Evolutionary conservation across 179 eudicot genomes (phyloP), one percentile per base, ranked within the genome.

Genomic region (Camellia oleifera): DNA sequence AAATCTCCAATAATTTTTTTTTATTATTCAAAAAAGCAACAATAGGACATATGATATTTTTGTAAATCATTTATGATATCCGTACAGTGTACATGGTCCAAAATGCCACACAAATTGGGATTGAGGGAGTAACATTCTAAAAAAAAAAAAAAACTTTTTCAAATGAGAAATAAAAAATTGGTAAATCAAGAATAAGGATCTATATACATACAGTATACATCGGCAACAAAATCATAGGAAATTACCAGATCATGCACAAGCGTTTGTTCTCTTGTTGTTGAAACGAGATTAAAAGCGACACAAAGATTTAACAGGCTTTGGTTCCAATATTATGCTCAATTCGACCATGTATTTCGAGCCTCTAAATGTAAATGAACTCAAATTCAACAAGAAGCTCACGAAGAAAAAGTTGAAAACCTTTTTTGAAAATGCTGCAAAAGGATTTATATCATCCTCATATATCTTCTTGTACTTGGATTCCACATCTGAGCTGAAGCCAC

Each of bases 381-480:
- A 69, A 54, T 56, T 45, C 23, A 9, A 56, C 20, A 58, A 56
- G 45, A 54, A 71, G 56, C 57, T 17, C 44, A 71, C 2, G 57
- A 56, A 75, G 52, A 32, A 74, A n/a, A 23, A 63, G 32, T 64
- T 20, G 6, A 42, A 42, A 80, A 88, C 99, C 98, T 94, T 97
- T 81, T 91, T 94, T 7, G 99, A 97, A 83, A 97, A 97, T 86
- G 99, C 99, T 48, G 99, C 98, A 90, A 97, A 97, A 64, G 99
- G 99, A 86, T 97, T 97, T 57, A 97, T 97, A 84, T 94, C 98
- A 72, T 94, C 99, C 83, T 96, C 98, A 76, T 96, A 96, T 78
- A 96, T 96, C 87, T 94, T 97, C 88, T 93, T 97, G 82, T 97
- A 97, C 91, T 97, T 97, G 84, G 97, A 91, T 85, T 97, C 99